These are phyloP conservation scores for Poa annua DNA, from an alignment of 176 grass and related monocot species.

Conservation along the genomic window DNA sequence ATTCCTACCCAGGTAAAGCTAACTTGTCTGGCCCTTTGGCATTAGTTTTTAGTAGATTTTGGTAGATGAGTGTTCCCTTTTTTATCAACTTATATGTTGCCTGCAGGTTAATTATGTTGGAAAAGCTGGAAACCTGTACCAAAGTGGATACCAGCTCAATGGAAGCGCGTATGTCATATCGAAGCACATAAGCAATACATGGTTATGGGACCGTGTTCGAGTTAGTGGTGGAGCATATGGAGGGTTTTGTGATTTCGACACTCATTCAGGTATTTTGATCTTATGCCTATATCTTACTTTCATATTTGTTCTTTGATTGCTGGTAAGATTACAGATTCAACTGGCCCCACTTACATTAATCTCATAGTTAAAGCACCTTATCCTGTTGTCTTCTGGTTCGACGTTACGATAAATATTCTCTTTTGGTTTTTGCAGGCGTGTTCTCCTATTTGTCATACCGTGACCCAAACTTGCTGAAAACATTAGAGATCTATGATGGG, in stretches of 20 bases:
- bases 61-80: conserved; percentile 10
- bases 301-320: not conserved
- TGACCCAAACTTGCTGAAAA: conserved; percentile 98
- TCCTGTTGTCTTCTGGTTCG: conserved; percentile 10
- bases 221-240: conserved; percentile 98
- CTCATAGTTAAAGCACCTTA: not conserved
- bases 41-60: conserved; percentile 29
- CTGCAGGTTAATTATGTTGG: conserved; percentile 98
- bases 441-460: conserved; percentile 99
- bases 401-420: conserved; percentile 32
- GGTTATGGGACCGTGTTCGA: conserved; percentile 96
- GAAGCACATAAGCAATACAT: conserved; percentile 92
- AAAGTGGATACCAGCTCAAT: conserved; percentile 89
- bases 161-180: conserved; percentile 97
- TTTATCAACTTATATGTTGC: conserved; percentile 40
- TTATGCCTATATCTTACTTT: not conserved
- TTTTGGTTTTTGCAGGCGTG: conserved; percentile 62
- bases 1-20: conserved; percentile 84
- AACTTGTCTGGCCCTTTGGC: conserved; percentile 24
- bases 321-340: conserved; percentile 7
- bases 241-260: conserved; percentile 99
- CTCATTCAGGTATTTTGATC: conserved; percentile 75
- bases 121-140: conserved; percentile 90
- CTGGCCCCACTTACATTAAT: not conserved
- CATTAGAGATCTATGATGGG: conserved; percentile 88